Evolutionary conservation across 2,329 filamentous ascomycete genomes (phyloP).

Genomic region (Fusarium irregulare): DNA sequence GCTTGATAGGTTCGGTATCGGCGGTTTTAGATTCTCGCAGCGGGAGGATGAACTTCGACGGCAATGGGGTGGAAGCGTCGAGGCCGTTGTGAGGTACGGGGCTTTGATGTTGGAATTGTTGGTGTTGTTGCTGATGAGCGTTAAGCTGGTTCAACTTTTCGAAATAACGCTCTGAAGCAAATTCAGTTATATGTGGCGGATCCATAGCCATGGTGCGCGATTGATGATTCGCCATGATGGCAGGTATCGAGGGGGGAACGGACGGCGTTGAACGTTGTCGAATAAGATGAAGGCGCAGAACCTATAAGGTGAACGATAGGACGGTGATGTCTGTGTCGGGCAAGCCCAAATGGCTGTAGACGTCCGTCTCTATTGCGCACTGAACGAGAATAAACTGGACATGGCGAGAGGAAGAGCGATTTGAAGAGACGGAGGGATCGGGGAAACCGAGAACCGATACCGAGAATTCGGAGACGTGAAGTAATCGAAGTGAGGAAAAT

Average conservation of each 20-base stretch:
- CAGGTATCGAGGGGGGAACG: constrained; percentile 35
- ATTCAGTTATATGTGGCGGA: constrained; percentile 72
- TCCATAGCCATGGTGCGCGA: constrained; percentile 62
- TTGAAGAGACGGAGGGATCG: constrained; percentile 30
- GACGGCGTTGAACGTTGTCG: constrained; percentile 21
- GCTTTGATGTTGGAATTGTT: constrained; percentile 53
- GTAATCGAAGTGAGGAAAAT: constrained; percentile 10
- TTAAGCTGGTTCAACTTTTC: constrained; percentile 69
- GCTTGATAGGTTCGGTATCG: constrained; percentile 48
- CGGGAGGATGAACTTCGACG: constrained; percentile 63
- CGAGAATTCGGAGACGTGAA: constrained; percentile 10
- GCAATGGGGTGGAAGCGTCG: constrained; percentile 42
- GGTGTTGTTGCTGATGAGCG: constrained; percentile 58
- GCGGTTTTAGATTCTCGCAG: constrained; percentile 55
- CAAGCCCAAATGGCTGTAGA: constrained; percentile 46
- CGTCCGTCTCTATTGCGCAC: constrained; percentile 52
- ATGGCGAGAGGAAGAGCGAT: constrained; percentile 42
- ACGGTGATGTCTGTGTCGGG: constrained; percentile 41
- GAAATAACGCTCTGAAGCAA: constrained; percentile 73
- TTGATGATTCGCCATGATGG: constrained; percentile 51
- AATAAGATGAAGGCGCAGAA: constrained; percentile 5
- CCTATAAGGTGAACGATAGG: constrained; percentile 17
- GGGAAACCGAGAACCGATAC: constrained; percentile 23
- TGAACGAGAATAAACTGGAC: constrained; percentile 45
- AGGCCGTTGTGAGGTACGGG: constrained; percentile 30